These are phyloP conservation scores for Coprinopsis marcescibilis DNA, from an alignment of 768 basidiomycete genomes.

Conservation along the genomic window DNA sequence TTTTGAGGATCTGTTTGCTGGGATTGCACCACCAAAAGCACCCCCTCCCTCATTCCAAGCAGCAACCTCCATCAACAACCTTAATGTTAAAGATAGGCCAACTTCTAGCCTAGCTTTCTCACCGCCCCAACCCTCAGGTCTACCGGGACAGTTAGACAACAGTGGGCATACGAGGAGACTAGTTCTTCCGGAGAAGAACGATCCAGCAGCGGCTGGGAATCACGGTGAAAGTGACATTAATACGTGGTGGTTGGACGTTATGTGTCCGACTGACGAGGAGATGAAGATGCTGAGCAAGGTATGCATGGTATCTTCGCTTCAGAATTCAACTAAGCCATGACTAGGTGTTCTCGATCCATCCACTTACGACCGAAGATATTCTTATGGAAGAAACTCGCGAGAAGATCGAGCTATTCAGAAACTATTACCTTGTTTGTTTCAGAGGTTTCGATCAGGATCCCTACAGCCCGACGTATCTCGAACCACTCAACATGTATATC, in stretches of 20 bases:
- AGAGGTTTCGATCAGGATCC: constrained; percentile 98
- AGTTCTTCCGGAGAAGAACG: constrained; percentile 5
- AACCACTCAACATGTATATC: constrained; percentile 99
- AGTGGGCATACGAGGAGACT: constrained; percentile 6
- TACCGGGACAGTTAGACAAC: constrained; percentile 9
- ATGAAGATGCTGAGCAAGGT: constrained; percentile 97
- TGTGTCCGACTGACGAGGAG: constrained; percentile 93
- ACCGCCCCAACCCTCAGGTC: constrained; percentile 9
- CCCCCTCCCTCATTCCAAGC: constrained; percentile 4
- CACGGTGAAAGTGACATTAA: constrained; percentile 52
- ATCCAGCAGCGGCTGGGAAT: neutral
- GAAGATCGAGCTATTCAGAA: constrained; percentile 98
- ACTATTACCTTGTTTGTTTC: constrained; percentile 99
- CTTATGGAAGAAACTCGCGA: constrained; percentile 99
- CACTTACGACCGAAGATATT: constrained; percentile 98
- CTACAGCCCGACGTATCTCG: constrained; percentile 94
- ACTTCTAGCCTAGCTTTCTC: constrained; percentile 17
- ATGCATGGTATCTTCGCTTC: constrained; percentile 12
- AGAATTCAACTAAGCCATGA: constrained; percentile 1
- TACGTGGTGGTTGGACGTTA: constrained; percentile 97
- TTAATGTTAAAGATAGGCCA: constrained; percentile 16
- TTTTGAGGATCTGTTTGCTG: constrained; percentile 85
- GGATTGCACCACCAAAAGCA: constrained; percentile 25
- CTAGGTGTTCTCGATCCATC: constrained; percentile 95
- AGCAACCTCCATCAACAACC: constrained; percentile 3